These are phyloP conservation scores for Corymbia maculata DNA, from an alignment of 345 rosid genomes.

Conservation along the genomic window DNA sequence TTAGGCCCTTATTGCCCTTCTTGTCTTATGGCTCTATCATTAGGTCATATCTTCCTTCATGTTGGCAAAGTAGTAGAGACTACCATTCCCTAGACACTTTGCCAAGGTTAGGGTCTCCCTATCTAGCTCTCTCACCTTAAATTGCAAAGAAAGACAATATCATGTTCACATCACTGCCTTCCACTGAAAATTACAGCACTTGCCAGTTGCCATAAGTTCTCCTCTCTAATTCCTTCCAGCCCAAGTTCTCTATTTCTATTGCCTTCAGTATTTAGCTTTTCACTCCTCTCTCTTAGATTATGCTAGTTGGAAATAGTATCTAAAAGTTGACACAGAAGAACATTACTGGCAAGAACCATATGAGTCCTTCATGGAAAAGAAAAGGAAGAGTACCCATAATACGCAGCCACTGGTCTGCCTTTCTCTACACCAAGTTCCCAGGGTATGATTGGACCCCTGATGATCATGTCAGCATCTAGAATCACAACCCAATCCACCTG, in stretches of 20 bases:
- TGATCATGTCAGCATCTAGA: conserved; percentile 96
- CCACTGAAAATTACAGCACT: background rate
- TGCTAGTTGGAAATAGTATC: background rate
- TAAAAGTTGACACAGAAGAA: background rate
- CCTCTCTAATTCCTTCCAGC: background rate
- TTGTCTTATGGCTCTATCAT: background rate
- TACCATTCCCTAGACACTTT: background rate
- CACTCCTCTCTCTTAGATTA: background rate
- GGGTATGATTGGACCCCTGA: conserved; percentile 88
- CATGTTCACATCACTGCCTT: background rate
- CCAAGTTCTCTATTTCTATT: background rate
- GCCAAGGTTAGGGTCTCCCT: background rate
- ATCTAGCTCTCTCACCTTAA: background rate
- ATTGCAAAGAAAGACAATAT: background rate
- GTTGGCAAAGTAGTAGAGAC: background rate
- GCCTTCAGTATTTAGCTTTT: background rate
- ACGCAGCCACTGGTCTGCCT: conserved; percentile 87
- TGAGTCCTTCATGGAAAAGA: background rate
- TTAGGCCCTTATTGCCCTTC: background rate
- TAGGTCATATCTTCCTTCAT: background rate
- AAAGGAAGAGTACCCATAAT: conserved; percentile 57
- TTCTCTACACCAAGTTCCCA: conserved; percentile 92
- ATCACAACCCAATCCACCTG: conserved; percentile 96
- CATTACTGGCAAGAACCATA: background rate
- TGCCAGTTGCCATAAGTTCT: background rate